phyloP scores from a whole-genome alignment of 768 basidiomycete species.

The Hemileccinum impolitum region DNA sequence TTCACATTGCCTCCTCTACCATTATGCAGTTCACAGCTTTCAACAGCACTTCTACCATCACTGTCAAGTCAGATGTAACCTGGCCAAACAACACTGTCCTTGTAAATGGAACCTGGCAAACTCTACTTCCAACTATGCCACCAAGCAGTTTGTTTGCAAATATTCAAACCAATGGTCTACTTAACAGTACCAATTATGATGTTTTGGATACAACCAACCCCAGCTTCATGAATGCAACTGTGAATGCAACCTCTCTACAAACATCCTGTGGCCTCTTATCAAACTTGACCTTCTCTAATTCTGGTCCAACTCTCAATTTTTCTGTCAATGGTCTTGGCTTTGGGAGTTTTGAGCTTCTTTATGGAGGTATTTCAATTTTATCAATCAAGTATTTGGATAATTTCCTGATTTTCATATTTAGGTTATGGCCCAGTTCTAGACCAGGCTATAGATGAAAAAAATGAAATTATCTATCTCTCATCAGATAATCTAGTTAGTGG shows the following conservation, averaged over 20 bases:
- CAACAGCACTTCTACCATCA: background rate
- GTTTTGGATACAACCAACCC: background rate
- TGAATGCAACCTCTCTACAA: conserved; percentile 12
- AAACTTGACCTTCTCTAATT: background rate
- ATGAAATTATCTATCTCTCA: background rate
- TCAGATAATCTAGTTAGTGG: background rate
- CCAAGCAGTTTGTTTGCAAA: background rate
- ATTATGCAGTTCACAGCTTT: conserved; percentile 19
- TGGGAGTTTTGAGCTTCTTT: background rate
- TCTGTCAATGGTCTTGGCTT: background rate
- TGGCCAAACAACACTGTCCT: conserved; percentile 8
- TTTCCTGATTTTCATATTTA: too few species aligned
- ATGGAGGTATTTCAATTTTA: background rate
- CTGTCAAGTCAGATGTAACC: background rate
- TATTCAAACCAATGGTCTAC: conserved; percentile 3
- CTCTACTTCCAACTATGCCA: background rate
- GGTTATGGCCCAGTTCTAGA: background rate
- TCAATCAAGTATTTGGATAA: background rate
- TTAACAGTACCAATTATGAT: conserved; percentile 14
- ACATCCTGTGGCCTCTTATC: conserved; percentile 10
- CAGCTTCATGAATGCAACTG: background rate
- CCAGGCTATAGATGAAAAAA: background rate
- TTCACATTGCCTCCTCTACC: conserved; percentile 21
- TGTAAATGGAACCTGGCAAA: background rate
- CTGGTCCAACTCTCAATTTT: background rate